Conservation (phyloP, 371 early-diverging fungal genomes). For the Zopfochytrium polystomum region DNA sequence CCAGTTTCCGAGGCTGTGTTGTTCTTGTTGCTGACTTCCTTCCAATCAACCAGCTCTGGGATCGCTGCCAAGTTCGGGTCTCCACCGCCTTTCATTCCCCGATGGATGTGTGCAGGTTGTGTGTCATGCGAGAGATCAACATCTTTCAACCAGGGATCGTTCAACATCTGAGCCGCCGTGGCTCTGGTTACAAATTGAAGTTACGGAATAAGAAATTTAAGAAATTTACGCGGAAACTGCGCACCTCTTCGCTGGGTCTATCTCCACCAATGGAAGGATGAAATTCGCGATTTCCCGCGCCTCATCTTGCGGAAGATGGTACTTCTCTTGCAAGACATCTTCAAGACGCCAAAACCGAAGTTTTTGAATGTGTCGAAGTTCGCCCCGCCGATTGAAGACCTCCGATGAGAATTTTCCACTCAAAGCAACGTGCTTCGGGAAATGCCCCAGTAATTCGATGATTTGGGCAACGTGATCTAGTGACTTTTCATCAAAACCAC, state of each 20-base stretch:
- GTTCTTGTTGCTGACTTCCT: no score
- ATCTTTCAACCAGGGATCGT: no score
- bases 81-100: no score
- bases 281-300: slow-evolving; percentile 39
- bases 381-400: slow-evolving; percentile 66
- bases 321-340: slow-evolving; percentile 83
- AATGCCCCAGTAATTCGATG: slow-evolving; percentile 82
- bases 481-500: neutral
- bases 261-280: slow-evolving; percentile 46
- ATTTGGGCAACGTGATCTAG: slow-evolving; percentile 95
- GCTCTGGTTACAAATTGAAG: no score
- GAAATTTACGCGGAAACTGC: no score
- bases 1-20: no score
- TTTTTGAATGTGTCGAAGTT: slow-evolving; percentile 79
- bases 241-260: slow-evolving; percentile 39
- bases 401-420: slow-evolving; percentile 73
- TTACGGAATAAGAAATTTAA: no score
- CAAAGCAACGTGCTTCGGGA: slow-evolving; percentile 69
- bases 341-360: slow-evolving; percentile 75
- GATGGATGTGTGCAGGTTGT: no score
- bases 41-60: no score
- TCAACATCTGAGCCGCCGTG: no score
- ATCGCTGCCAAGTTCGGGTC: no score
- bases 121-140: no score
- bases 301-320: slow-evolving; percentile 49